Evolutionary conservation across 768 basidiomycete species (phyloP).

Genomic region (Pseudohyphozyma bogoriensis): DNA sequence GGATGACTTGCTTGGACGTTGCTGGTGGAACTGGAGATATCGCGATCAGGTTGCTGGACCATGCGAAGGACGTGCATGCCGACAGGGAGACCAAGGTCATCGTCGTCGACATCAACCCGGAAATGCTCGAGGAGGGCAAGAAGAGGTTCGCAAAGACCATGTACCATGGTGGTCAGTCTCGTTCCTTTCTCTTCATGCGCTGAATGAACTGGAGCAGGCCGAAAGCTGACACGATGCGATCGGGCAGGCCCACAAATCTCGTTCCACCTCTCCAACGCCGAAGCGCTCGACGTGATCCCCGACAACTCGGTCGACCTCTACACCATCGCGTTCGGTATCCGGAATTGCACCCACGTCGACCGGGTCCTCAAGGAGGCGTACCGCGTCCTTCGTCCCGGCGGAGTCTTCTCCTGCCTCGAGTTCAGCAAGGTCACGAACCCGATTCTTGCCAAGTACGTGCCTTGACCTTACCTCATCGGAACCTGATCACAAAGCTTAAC

Average conservation of each 20-base stretch:
- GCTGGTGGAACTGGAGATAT: conserved; percentile 97
- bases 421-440: conserved; percentile 90
- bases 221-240: conserved; percentile 48
- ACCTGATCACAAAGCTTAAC: background rate
- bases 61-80: conserved; percentile 74
- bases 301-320: conserved; percentile 86
- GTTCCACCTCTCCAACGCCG: conserved; percentile 89
- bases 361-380: conserved; percentile 79
- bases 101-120: conserved; percentile 84
- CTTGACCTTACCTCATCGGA: background rate
- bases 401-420: conserved; percentile 88
- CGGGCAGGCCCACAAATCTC: conserved; percentile 45
- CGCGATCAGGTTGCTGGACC: conserved; percentile 82
- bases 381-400: conserved; percentile 91
- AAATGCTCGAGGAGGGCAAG: conserved; percentile 89
- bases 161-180: conserved; percentile 82
- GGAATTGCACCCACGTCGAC: conserved; percentile 89
- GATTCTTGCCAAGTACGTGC: conserved; percentile 65
- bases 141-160: conserved; percentile 90
- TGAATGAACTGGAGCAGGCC: conserved; percentile 36
- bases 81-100: conserved; percentile 83
- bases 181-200: background rate
- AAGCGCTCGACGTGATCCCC: conserved; percentile 61
- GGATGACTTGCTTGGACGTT: conserved; percentile 73
- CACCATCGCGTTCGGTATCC: conserved; percentile 96